Base-by-base conservation (phyloP, 495 filamentous ascomycete genomes). In the Hypoxylon trugodes region DNA sequence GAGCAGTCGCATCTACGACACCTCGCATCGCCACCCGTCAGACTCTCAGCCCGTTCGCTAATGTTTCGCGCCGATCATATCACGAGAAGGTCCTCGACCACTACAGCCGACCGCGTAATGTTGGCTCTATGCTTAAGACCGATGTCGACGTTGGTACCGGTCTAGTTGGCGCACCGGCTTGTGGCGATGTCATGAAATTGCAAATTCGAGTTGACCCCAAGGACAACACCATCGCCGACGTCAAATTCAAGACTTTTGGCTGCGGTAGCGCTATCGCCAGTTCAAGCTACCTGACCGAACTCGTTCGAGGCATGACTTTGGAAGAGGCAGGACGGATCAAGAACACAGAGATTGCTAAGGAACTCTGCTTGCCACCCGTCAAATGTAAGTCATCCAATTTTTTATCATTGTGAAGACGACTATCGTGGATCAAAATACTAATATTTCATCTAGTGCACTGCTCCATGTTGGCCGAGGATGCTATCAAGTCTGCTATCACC, bases 391-490 rank as follows among this genome's bases (percentile, higher is more conserved):
- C 38, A 16, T 24, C 8, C 12, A 22, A 0, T 3, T 19, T 45
- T n/a, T 19, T 19, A 10, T 6, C 26, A 8, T 6, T n/a, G 6
- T 1, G 8, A 6, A 26, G 18, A 13, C 9, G 19, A 15, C n/a
- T 6, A 33, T 8, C 1, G 19, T 32, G 6, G 26, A 35, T 38
- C 16, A 55, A n/a, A n/a, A 49, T 32, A 55, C 49, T 74, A 59
- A 73, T 35, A 45, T 48, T 30, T 48, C 26, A 10, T 41, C 19
- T 52, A 92, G 89, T 97, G 24, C 96, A 99, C 78, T 99, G 96
- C 84, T 97, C 93, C 56, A 97, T 99, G 91, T 87, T 99, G 57
- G 96, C 96, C 21, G 96, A 99, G 79, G 94, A 99, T 74, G 96
- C 96, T 59, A 97, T 99, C 85, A 97, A 97, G 79, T 94, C 92